Evolutionary conservation across 2,329 filamentous ascomycete genomes (phyloP).

Genomic region (Aspergillus tubingensis): DNA sequence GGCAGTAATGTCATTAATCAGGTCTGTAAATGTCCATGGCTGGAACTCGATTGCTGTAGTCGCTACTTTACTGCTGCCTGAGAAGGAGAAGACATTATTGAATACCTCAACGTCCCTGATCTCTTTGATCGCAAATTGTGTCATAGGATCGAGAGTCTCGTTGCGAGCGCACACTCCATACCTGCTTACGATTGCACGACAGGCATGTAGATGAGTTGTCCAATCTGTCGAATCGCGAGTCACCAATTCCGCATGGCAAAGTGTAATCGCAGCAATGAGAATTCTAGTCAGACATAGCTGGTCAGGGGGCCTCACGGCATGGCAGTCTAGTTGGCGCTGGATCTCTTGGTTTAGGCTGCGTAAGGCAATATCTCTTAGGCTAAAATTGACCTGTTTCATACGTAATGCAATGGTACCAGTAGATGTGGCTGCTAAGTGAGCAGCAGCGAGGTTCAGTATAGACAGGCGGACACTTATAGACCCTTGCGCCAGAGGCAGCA

Average conservation of each 20-base stretch:
- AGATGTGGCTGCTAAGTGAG: conserved; percentile 19
- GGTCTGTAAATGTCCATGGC: conserved; percentile 14
- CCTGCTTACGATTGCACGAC: conserved; percentile 19
- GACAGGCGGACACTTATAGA: conserved; percentile 24
- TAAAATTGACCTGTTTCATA: background rate
- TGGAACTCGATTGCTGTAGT: conserved; percentile 6
- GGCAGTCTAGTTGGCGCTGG: conserved; percentile 6
- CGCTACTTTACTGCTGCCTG: background rate
- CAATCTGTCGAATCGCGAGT: conserved; percentile 20
- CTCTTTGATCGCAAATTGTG: conserved; percentile 20
- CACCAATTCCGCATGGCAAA: conserved; percentile 21
- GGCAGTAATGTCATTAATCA: conserved; percentile 16
- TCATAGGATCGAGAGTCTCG: conserved; percentile 2
- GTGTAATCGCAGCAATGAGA: conserved; percentile 17
- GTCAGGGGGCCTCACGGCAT: background rate
- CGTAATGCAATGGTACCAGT: background rate
- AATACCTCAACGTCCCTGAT: conserved; percentile 20
- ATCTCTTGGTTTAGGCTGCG: conserved; percentile 14
- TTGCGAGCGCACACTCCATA: conserved; percentile 1
- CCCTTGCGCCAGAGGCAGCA: conserved; percentile 23
- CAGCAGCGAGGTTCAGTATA: conserved; percentile 23
- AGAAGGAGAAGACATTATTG: conserved; percentile 12
- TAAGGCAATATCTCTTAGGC: conserved; percentile 5
- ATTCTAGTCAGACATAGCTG: conserved; percentile 11
- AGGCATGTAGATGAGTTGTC: conserved; percentile 20